Conservation (phyloP, 2,329 filamentous ascomycete genomes). For the Domatiomyces globalis region DNA sequence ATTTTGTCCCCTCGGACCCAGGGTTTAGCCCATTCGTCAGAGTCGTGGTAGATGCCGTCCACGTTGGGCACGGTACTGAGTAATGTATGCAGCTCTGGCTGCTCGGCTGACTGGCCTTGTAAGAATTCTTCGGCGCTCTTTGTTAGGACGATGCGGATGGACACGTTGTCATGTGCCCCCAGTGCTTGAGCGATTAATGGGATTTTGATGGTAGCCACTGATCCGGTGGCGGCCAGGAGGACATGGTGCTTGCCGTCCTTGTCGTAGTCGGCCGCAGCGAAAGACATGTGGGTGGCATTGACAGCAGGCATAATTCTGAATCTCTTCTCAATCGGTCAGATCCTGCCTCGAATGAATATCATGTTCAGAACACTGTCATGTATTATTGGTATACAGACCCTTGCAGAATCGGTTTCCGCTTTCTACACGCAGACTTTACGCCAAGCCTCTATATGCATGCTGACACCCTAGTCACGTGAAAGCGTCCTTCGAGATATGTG, state of each 20-base stretch:
- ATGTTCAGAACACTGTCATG: neutral
- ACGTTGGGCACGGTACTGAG: conserved; percentile 48
- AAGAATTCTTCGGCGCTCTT: conserved; percentile 62
- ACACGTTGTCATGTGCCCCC: conserved; percentile 41
- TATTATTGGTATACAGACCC: too few species aligned
- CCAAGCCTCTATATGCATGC: too few species aligned
- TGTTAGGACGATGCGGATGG: conserved; percentile 76
- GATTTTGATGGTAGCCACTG: conserved; percentile 81
- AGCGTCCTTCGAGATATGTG: too few species aligned
- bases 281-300: conserved; percentile 7
- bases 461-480: too few species aligned
- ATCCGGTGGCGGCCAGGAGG: conserved; percentile 53
- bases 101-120: conserved; percentile 58
- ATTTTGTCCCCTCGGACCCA: conserved; percentile 72
- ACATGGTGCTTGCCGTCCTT: conserved; percentile 45
- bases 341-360: neutral
- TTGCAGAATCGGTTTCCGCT: too few species aligned
- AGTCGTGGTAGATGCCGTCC: conserved; percentile 66
- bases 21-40: conserved; percentile 67
- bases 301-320: conserved; percentile 1
- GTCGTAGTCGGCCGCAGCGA: conserved; percentile 13
- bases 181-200: conserved; percentile 45
- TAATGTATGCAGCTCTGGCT: conserved; percentile 53
- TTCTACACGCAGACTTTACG: too few species aligned
- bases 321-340: neutral